A percentile compares a stretch with the other conserved stretches of the same genome.
Evolutionary conservation across 768 basidiomycete species (phyloP).

Genomic region (Xerocomus potaroensis): DNA sequence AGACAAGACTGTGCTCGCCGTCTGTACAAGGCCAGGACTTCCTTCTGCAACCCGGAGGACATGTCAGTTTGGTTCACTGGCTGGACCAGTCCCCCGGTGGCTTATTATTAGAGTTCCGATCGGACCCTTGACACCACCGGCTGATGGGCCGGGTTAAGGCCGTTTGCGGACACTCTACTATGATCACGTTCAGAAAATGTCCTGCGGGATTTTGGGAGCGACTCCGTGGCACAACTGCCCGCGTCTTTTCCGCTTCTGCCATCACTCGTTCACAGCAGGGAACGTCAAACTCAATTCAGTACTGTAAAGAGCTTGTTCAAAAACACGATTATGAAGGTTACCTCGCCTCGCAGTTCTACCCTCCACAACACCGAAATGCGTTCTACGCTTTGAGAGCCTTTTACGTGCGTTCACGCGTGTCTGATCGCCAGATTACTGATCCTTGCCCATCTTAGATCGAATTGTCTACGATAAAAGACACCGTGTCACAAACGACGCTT

Average conservation of each 20-base stretch:
- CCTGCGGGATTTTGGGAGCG: conserved; percentile 13
- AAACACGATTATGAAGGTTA: conserved; percentile 83
- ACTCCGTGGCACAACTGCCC: not conserved
- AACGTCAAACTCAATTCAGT: conserved; percentile 44
- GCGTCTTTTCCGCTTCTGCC: conserved; percentile 12
- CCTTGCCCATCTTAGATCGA: conserved; percentile 51
- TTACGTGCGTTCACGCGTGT: conserved; percentile 50
- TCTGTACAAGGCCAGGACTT: conserved; percentile 51
- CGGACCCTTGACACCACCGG: conserved; percentile 22
- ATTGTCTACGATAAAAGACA: conserved; percentile 71
- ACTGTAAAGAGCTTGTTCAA: conserved; percentile 68
- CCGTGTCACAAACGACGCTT: conserved; percentile 65
- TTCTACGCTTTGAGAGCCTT: conserved; percentile 83
- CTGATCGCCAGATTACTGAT: conserved; percentile 5
- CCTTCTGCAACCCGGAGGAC: conserved; percentile 45
- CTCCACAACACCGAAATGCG: conserved; percentile 55
- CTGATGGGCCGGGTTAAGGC: conserved; percentile 5
- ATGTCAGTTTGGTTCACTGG: too few relatives aligned
- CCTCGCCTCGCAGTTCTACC: conserved; percentile 67
- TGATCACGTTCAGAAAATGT: conserved; percentile 18
- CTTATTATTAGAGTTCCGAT: conserved; percentile 2
- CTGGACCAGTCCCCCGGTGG: not conserved
- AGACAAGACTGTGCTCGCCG: conserved; percentile 35
- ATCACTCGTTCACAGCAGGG: conserved; percentile 13
- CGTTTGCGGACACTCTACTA: conserved; percentile 2